Conservation (phyloP, 371 early-diverging fungal species). For the Catenaria anguillulae region DNA sequence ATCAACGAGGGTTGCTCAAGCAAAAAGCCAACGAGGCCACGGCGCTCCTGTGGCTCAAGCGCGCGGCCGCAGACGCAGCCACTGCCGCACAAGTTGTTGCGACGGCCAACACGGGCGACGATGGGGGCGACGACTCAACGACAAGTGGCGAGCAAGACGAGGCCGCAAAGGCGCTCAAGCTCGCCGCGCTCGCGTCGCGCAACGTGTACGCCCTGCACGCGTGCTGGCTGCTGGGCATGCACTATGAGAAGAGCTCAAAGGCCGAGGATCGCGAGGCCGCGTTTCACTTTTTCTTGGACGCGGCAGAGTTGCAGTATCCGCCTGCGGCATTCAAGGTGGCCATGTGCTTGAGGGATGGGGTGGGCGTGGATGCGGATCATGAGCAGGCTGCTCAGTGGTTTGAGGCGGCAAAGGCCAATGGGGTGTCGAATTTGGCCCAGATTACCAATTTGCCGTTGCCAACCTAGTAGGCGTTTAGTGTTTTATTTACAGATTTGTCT, state of each 20-base stretch:
- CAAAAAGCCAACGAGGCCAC: conserved; percentile 7
- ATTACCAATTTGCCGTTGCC: conserved; percentile 9
- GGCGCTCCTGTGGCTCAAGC: conserved; percentile 6
- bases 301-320: conserved; percentile 6
- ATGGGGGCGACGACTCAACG: background rate
- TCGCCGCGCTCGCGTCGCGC: background rate
- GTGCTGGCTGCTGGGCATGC: conserved; percentile 6
- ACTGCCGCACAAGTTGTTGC: background rate
- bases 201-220: conserved; percentile 6
- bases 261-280: background rate
- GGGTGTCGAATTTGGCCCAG: background rate
- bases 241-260: background rate
- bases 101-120: background rate
- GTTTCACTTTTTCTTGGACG: conserved; percentile 4
- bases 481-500: too few species aligned
- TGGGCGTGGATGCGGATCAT: background rate
- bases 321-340: conserved; percentile 7
- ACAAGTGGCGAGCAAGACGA: too few species aligned
- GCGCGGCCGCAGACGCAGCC: background rate
- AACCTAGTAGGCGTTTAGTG: too few species aligned
- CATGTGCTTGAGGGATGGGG: conserved; percentile 4
- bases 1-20: background rate
- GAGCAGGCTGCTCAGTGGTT: conserved; percentile 5
- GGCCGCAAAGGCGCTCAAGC: too few species aligned
- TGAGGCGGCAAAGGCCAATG: background rate